Evolutionary conservation across 139 green algal genomes (phyloP).

Genomic region (Chlorella sp.): DNA sequence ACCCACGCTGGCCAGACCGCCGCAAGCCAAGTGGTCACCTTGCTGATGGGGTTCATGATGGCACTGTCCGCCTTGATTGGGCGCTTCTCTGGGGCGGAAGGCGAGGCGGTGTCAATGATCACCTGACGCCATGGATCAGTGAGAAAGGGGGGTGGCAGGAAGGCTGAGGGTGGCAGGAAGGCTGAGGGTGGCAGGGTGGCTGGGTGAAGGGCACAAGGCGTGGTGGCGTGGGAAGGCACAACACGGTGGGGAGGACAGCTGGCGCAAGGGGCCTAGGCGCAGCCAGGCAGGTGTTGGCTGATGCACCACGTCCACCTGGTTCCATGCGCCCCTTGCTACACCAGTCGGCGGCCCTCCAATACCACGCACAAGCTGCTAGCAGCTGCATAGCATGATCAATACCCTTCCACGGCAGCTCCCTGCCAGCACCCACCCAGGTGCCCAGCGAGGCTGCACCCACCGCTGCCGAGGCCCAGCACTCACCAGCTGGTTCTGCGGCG

Average conservation of each 20-base stretch:
- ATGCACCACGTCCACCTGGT: too few species aligned
- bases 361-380: neutral
- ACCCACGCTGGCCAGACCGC: too few species aligned
- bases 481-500: slow-evolving; percentile 55
- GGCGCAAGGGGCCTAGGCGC: too few species aligned
- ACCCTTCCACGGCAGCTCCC: neutral
- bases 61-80: slow-evolving; percentile 98
- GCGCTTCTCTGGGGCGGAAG: slow-evolving; percentile 79
- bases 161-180: too few species aligned
- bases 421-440: neutral
- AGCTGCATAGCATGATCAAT: neutral
- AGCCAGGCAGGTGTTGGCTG: too few species aligned
- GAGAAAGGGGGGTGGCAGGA: neutral
- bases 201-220: neutral
- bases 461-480: neutral
- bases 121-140: too few species aligned
- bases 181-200: too few species aligned
- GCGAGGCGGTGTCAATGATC: slow-evolving; percentile 93
- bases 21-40: slow-evolving; percentile 53
- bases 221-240: neutral
- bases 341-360: too few species aligned
- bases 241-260: neutral
- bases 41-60: slow-evolving; percentile 94
- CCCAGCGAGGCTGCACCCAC: neutral
- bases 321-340: too few species aligned